These are phyloP conservation scores for Thraustotheca clavata DNA, from an alignment of 352 stramenopile genomes.

Conservation along the genomic window DNA sequence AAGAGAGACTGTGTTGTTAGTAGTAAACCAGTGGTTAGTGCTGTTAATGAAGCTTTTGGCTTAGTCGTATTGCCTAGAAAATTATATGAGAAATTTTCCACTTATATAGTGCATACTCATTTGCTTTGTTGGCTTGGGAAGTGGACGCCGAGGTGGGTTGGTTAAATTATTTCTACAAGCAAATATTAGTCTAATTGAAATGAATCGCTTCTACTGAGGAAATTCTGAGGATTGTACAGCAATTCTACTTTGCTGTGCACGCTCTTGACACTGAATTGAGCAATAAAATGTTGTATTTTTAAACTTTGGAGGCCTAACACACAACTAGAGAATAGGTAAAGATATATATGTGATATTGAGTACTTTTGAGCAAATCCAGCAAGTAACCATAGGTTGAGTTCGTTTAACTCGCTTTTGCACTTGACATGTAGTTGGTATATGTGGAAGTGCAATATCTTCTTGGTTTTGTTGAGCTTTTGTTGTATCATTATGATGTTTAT, in stretches of 20 bases:
- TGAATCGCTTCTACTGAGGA: too few species aligned
- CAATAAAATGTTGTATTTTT: neutral
- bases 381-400: neutral
- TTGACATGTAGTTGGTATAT: neutral
- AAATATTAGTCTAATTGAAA: too few species aligned
- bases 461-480: neutral
- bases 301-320: neutral
- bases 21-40: too few species aligned
- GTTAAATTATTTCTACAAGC: too few species aligned
- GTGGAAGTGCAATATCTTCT: neutral
- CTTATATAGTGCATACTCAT: too few species aligned
- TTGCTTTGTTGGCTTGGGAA: too few species aligned
- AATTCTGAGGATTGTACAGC: too few species aligned
- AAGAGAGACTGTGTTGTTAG: too few species aligned
- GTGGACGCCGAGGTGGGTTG: too few species aligned
- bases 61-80: too few species aligned
- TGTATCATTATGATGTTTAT: neutral
- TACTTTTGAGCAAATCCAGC: constrained; percentile 7
- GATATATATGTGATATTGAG: neutral
- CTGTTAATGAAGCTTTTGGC: too few species aligned
- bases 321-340: neutral
- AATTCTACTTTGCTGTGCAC: neutral
- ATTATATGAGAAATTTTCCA: too few species aligned
- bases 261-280: neutral
- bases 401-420: neutral